Evolutionary conservation across 2,329 filamentous ascomycete species (phyloP), one percentile per base, ranked within the genome.

Genomic region (Fusarium nygamai): DNA sequence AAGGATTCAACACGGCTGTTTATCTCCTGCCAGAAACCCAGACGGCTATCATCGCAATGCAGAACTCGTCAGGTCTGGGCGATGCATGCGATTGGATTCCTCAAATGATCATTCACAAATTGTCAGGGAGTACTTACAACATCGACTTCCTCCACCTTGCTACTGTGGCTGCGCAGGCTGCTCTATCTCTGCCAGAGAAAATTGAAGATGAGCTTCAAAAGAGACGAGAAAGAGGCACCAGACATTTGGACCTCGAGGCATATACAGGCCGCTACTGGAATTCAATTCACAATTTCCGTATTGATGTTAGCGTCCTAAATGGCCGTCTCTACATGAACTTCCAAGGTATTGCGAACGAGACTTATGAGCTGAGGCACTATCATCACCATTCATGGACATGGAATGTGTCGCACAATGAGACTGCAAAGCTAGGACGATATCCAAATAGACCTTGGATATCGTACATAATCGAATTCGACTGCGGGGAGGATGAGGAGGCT

Each of bases 271-370:
- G 5, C 10, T 59, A 47, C 6, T 59, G 31, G 31, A 59, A 59
- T 10, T 4, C 20, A 2, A 31, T 59, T 13, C n/a, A 2, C 3
- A 59, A 47, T 20, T 47, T 36, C 6, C 10, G 6, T 8, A 47
- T 47, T 1, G 5, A 59, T 0, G n/a, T 59, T 9, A 19, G 2
- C 2, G 0, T 59, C 0, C 7, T 1, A 1, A 0, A 36, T 5
- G 5, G 9, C 7, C 29, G 13, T 1, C 41, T 47, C 7, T 36
- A 14, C n/a, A 59, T 59, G 56, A 47, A 1, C 1, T 47, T 59
- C 0, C 41, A 47, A 34, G 31, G 41, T 2, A 38, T 47, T 6
- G 2, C 0, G 27, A 34, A n/a, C 7, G 41, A 59, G 14, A 27
- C n/a, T 4, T 59, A 29, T 17, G 44, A 47, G 41, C 10, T 59